Evolutionary conservation across 1,139 yeast genomes (phyloP).

Genomic region (Yamadazyma kanchanaburiensis): DNA sequence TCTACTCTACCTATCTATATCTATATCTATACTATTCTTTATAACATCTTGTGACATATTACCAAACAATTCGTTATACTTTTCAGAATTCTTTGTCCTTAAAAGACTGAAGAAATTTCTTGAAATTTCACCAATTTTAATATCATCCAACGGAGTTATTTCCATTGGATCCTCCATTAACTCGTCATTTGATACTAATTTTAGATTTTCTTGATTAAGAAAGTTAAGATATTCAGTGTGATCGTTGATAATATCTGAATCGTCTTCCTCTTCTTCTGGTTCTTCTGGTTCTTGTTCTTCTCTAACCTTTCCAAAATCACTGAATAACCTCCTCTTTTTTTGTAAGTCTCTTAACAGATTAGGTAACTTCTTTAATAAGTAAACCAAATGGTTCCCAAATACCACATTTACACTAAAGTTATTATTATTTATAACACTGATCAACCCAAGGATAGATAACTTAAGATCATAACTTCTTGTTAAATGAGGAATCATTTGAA

Average conservation of each 20-base stretch:
- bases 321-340: constrained; percentile 50
- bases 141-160: constrained; percentile 69
- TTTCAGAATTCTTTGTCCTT: constrained; percentile 10
- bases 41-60: constrained; percentile 6
- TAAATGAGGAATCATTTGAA: constrained; percentile 51
- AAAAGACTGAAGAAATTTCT: constrained; percentile 15
- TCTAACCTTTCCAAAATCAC: constrained; percentile 6
- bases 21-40: constrained; percentile 3
- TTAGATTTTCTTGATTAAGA: constrained; percentile 33
- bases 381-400: constrained; percentile 11
- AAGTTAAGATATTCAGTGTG: constrained; percentile 39
- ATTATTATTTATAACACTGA: constrained; percentile 43
- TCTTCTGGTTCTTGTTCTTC: background rate
- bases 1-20: no score
- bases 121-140: constrained; percentile 52
- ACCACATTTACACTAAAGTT: constrained; percentile 15
- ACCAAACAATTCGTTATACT: constrained; percentile 15
- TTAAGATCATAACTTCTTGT: constrained; percentile 83
- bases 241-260: constrained; percentile 9
- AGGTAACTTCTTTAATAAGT: constrained; percentile 55
- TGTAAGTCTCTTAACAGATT: constrained; percentile 64
- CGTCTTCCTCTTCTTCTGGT: constrained; percentile 15
- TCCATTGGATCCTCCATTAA: constrained; percentile 79
- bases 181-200: constrained; percentile 48
- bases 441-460: constrained; percentile 63